phyloP scores from a whole-genome alignment of 768 basidiomycete species.

The Leccinum variicolor region DNA sequence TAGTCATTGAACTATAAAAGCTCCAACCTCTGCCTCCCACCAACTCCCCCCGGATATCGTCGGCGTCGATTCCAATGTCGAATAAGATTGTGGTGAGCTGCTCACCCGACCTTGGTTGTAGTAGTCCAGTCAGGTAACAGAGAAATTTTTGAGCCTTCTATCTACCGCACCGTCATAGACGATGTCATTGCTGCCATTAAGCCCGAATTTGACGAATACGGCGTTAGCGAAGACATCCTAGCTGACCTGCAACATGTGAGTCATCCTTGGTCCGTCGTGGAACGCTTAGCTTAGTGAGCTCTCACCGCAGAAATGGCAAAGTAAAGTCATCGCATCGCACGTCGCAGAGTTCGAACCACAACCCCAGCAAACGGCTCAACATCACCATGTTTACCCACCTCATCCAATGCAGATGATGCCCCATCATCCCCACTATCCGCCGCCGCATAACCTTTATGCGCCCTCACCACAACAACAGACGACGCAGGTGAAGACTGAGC shows the following conservation, averaged over 20 bases:
- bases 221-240: conserved; percentile 87
- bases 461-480: conserved; percentile 34
- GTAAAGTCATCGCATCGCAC: conserved; percentile 87
- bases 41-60: conserved; percentile 27
- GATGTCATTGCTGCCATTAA: conserved; percentile 88
- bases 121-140: conserved; percentile 54
- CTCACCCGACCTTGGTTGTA: conserved; percentile 58
- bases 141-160: conserved; percentile 70
- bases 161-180: conserved; percentile 95
- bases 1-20: conserved; percentile 41
- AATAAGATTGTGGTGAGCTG: conserved; percentile 99
- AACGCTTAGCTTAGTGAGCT: conserved; percentile 5
- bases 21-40: conserved; percentile 29
- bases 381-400: conserved; percentile 53
- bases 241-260: conserved; percentile 86
- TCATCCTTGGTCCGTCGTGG: conserved; percentile 23
- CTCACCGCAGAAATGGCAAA: conserved; percentile 84
- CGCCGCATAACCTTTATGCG: conserved; percentile 50
- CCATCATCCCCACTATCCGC: conserved; percentile 51
- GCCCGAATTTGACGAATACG: conserved; percentile 95
- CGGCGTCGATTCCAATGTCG: conserved; percentile 60
- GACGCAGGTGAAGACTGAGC: conserved; percentile 69
- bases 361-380: conserved; percentile 43
- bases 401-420: conserved; percentile 62
- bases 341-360: conserved; percentile 88